A percentile compares a stretch with the other conserved stretches of the same genome.
These are phyloP conservation scores for Lasiosphaeriaceae sp. DNA, from an alignment of 495 filamentous ascomycete species.

Conservation along the genomic window DNA sequence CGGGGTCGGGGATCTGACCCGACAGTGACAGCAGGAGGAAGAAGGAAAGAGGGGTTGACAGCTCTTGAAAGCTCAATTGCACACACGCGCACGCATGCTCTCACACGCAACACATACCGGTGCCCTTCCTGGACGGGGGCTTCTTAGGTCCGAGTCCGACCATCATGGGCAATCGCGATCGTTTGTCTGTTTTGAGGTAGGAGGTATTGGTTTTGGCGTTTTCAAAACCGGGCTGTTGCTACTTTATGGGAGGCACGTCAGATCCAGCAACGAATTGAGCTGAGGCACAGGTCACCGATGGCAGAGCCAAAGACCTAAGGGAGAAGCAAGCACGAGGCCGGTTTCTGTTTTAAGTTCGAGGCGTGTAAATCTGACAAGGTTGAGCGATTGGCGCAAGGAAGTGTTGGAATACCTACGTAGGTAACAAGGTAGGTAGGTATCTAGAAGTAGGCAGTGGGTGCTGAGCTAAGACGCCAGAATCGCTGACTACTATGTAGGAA, in stretches of 20 bases:
- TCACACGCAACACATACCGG: constrained; percentile 21
- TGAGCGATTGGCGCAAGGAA: background rate
- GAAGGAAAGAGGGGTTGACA: too few relatives aligned
- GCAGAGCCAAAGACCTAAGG: too few relatives aligned
- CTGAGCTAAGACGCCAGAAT: constrained; percentile 9
- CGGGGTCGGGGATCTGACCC: too few relatives aligned
- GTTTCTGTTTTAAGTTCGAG: too few relatives aligned
- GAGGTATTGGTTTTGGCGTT: background rate
- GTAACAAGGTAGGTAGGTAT: background rate
- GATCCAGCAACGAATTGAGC: background rate
- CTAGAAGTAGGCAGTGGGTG: background rate
- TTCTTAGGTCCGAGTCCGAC: constrained; percentile 69
- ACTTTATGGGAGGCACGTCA: background rate
- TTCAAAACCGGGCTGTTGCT: background rate
- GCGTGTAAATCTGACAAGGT: background rate
- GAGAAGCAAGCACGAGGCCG: too few relatives aligned
- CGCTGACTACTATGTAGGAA: background rate
- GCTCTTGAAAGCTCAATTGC: too few relatives aligned
- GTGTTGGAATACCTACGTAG: too few relatives aligned
- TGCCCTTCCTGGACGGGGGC: constrained; percentile 73
- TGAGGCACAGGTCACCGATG: background rate
- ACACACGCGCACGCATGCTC: constrained; percentile 1
- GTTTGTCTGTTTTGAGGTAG: background rate
- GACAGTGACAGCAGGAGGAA: too few relatives aligned
- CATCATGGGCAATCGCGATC: constrained; percentile 49